Conservation (phyloP, 441 rosid species). For the Mallotus repandus region DNA sequence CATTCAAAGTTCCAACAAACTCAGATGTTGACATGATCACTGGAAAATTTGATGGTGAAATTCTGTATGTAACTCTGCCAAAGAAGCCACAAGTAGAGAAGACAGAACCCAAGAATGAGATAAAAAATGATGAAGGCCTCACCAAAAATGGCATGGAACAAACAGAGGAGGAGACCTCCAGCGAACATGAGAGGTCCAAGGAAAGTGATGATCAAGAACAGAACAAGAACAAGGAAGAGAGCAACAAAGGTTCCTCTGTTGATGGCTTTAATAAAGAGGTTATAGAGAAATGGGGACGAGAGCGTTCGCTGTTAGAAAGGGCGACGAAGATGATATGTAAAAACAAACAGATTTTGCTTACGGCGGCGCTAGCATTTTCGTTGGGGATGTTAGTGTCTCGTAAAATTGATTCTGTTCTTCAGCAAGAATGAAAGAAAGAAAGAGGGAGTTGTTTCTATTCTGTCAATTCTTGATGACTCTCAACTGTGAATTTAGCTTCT, state of each 20-base stretch:
- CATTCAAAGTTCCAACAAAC: conserved; percentile 31
- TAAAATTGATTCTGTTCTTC: conserved; percentile 15
- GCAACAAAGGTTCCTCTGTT: background rate
- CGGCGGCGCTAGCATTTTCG: conserved; percentile 40
- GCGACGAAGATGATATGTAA: conserved; percentile 28
- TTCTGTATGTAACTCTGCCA: conserved; percentile 44
- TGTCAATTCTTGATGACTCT: too few species aligned
- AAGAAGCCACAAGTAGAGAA: conserved; percentile 15
- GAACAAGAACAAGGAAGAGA: background rate
- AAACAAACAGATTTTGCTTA: conserved; percentile 32
- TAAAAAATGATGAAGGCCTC: background rate
- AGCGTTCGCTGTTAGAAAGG: conserved; percentile 16
- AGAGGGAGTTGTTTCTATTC: too few species aligned
- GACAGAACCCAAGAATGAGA: background rate
- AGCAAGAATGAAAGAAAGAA: background rate
- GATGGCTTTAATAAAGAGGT: conserved; percentile 18
- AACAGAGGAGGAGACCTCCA: background rate
- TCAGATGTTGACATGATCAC: conserved; percentile 31
- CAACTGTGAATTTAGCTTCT: too few species aligned
- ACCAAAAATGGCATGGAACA: background rate
- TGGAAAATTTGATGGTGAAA: conserved; percentile 31
- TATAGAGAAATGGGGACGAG: conserved; percentile 21
- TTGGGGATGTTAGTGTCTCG: conserved; percentile 37
- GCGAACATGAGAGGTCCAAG: too few species aligned
- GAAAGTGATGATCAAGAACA: background rate